Percentiles rank a stretch among this genome's conserved stretches.
These are phyloP conservation scores for Aegilops umbellulata DNA, from an alignment of 176 grass and related monocot species.

Conservation along the genomic window DNA sequence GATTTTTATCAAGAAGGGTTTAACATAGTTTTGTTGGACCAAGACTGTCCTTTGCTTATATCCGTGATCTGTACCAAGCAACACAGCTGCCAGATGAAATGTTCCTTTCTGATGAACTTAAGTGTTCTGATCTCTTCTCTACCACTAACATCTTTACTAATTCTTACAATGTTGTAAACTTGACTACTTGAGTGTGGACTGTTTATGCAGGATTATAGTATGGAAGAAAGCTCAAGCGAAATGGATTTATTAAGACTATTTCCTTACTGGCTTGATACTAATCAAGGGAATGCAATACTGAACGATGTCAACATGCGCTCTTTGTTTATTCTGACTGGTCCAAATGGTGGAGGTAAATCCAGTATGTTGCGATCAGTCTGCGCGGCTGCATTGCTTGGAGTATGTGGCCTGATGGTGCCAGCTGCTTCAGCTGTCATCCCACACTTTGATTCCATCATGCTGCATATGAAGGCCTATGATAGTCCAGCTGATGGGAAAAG, in stretches of 20 bases:
- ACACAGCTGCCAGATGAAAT: neutral
- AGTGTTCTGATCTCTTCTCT: neutral
- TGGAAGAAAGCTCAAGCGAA: slow-evolving; percentile 40
- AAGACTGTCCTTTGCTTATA: neutral
- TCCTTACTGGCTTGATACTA: slow-evolving; percentile 88
- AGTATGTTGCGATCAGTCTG: slow-evolving; percentile 93
- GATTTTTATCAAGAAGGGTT: neutral
- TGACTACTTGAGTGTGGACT: neutral
- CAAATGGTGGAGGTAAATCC: slow-evolving; percentile 98
- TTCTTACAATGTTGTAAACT: slow-evolving; percentile 15
- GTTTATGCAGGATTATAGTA: slow-evolving; percentile 49
- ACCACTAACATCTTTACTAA: neutral
- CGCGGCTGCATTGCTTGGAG: slow-evolving; percentile 85
- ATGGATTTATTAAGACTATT: slow-evolving; percentile 70
- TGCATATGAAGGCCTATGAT: slow-evolving; percentile 96
- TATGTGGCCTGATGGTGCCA: slow-evolving; percentile 98
- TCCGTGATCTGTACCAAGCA: neutral
- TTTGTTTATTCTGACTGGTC: slow-evolving; percentile 90
- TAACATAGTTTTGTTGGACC: neutral
- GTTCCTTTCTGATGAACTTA: neutral
- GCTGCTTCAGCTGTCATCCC: slow-evolving; percentile 72
- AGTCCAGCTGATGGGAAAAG: slow-evolving; percentile 97
- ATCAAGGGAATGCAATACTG: slow-evolving; percentile 78
- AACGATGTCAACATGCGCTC: slow-evolving; percentile 82
- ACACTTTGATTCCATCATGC: slow-evolving; percentile 89